A percentile compares a stretch with the other conserved stretches of the same genome.
These are phyloP conservation scores for Cyclotella cryptica DNA, from an alignment of 108 stramenopile species.

Conservation along the genomic window DNA sequence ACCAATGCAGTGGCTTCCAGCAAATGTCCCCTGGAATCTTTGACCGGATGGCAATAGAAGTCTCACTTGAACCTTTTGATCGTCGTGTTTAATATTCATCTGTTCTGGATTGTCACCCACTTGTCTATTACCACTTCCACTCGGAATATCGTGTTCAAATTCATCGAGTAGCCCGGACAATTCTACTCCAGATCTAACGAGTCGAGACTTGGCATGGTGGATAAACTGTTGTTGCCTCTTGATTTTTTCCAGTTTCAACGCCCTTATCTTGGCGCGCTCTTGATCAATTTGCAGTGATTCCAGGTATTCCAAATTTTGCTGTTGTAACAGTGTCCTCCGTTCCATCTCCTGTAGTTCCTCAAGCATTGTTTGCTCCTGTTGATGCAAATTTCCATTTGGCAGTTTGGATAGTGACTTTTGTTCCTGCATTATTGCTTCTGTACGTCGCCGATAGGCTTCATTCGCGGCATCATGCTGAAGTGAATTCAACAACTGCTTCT, in stretches of 20 bases:
- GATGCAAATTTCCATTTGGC: neutral
- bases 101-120: conserved; percentile 1
- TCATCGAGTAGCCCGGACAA: conserved; percentile 16
- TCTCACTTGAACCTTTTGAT: conserved; percentile 23
- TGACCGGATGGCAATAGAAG: conserved; percentile 40
- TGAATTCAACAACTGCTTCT: conserved; percentile 2
- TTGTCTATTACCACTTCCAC: neutral
- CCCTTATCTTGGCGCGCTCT: conserved; percentile 21
- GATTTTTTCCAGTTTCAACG: conserved; percentile 8
- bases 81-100: neutral
- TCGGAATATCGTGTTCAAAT: neutral
- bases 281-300: conserved; percentile 35
- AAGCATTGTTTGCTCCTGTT: neutral
- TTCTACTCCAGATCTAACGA: conserved; percentile 16
- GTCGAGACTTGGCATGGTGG: conserved; percentile 20
- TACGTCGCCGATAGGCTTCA: conserved; percentile 28
- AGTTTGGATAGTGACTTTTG: conserved; percentile 15
- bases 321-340: conserved; percentile 28
- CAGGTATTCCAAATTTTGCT: conserved; percentile 43
- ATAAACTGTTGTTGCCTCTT: conserved; percentile 9
- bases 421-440: conserved; percentile 6
- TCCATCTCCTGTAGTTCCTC: conserved; percentile 45
- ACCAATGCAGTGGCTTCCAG: conserved; percentile 24
- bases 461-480: conserved; percentile 36
- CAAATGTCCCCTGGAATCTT: conserved; percentile 26